Evolutionary conservation across 2,329 filamentous ascomycete genomes (phyloP).

Genomic region (Ceratocystis eucalypticola): DNA sequence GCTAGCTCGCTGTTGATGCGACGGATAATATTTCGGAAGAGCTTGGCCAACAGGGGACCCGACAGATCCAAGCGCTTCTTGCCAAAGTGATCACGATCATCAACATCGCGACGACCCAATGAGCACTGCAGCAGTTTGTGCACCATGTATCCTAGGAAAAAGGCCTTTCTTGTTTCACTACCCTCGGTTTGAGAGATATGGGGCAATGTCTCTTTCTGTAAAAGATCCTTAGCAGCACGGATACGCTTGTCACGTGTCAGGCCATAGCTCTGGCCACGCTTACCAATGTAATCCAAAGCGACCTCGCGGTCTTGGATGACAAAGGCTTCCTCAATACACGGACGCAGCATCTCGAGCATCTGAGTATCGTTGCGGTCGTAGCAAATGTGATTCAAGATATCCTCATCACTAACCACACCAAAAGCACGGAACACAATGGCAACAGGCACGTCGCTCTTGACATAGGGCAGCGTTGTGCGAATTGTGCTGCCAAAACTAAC

Average conservation of each 20-base stretch:
- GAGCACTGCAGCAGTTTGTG: slow-evolving; percentile 89
- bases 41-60: slow-evolving; percentile 83
- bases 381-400: slow-evolving; percentile 95
- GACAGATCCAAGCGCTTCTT: slow-evolving; percentile 96
- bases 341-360: slow-evolving; percentile 95
- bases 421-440: slow-evolving; percentile 91
- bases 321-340: slow-evolving; percentile 93
- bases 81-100: slow-evolving; percentile 96
- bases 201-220: slow-evolving; percentile 92
- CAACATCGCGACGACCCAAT: slow-evolving; percentile 80
- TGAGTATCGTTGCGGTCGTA: slow-evolving; percentile 90
- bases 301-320: slow-evolving; percentile 92
- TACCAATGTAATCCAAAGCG: slow-evolving; percentile 89
- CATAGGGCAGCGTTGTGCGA: slow-evolving; percentile 80
- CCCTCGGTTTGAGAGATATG: slow-evolving; percentile 94
- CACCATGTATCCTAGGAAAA: slow-evolving; percentile 98
- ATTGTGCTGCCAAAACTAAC: slow-evolving; percentile 78
- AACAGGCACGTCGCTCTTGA: slow-evolving; percentile 86
- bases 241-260: slow-evolving; percentile 77
- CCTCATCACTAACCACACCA: slow-evolving; percentile 91
- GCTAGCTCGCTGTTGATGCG: slow-evolving; percentile 85
- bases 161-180: slow-evolving; percentile 89
- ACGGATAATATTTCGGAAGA: slow-evolving; percentile 85
- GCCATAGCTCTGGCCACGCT: slow-evolving; percentile 60
- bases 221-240: slow-evolving; percentile 79